These are phyloP conservation scores for Globisporangium radiosum DNA, from an alignment of 352 stramenopile species.

Conservation along the genomic window DNA sequence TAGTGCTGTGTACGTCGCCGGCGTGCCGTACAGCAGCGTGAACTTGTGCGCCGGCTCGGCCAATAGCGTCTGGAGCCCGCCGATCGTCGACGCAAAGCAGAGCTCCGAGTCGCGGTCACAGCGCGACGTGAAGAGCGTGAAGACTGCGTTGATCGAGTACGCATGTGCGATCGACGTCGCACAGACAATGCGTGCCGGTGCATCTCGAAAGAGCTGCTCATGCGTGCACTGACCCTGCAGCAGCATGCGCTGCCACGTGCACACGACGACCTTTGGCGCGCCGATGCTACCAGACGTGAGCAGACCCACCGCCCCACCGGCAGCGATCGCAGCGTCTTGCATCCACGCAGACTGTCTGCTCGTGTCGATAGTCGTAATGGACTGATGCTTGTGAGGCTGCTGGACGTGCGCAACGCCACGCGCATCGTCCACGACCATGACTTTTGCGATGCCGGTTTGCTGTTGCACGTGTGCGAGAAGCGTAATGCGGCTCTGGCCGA, in stretches of 20 bases:
- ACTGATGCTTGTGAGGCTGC: background rate
- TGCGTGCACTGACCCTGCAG: constrained; percentile 77
- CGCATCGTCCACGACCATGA: constrained; percentile 45
- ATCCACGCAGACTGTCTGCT: constrained; percentile 24
- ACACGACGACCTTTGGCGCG: constrained; percentile 68
- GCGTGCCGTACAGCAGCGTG: constrained; percentile 70
- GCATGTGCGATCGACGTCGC: constrained; percentile 80
- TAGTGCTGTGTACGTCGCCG: constrained; percentile 72
- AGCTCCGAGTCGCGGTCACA: constrained; percentile 59
- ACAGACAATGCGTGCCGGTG: constrained; percentile 58
- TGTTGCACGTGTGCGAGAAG: constrained; percentile 43
- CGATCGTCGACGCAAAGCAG: constrained; percentile 48
- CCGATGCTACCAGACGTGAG: constrained; percentile 82
- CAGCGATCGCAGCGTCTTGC: constrained; percentile 18
- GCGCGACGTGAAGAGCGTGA: constrained; percentile 66
- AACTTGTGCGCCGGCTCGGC: constrained; percentile 24
- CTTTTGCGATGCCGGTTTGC: constrained; percentile 53
- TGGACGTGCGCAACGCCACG: background rate
- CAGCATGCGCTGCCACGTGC: constrained; percentile 68
- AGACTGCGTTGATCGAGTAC: constrained; percentile 84
- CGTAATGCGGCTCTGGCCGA: constrained; percentile 36
- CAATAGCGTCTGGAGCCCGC: constrained; percentile 46
- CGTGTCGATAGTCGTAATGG: background rate
- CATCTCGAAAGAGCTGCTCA: constrained; percentile 60
- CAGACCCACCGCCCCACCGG: constrained; percentile 54